phyloP scores from a whole-genome alignment of 345 rosid genomes.

The Cardiospermum halicacabum region DNA sequence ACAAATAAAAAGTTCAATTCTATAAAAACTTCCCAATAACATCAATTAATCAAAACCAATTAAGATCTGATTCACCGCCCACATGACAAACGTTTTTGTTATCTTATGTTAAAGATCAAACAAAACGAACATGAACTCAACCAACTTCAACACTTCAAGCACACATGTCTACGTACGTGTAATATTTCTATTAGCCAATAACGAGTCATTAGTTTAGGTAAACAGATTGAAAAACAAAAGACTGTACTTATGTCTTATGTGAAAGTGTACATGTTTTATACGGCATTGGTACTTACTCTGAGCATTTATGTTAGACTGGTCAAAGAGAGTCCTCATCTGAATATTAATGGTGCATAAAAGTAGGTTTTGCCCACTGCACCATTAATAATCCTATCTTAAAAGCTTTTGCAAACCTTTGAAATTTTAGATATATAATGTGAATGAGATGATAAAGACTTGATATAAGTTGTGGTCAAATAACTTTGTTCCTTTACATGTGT shows the following conservation, averaged over 20 bases:
- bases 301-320: neutral
- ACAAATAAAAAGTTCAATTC: neutral
- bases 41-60: neutral
- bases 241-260: neutral
- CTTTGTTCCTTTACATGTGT: too few relatives aligned
- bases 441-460: too few relatives aligned
- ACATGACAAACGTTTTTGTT: slow-evolving; percentile 1
- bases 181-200: too few relatives aligned
- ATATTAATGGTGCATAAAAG: neutral
- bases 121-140: too few relatives aligned
- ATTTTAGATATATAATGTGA: too few relatives aligned
- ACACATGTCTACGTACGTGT: too few relatives aligned
- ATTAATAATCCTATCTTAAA: too few relatives aligned
- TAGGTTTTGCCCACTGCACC: neutral
- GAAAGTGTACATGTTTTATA: slow-evolving; percentile 15
- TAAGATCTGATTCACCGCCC: neutral
- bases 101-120: neutral
- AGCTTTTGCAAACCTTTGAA: too few relatives aligned
- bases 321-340: neutral
- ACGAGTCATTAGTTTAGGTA: too few relatives aligned
- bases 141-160: too few relatives aligned
- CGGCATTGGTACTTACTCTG: slow-evolving; percentile 20
- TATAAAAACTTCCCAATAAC: neutral
- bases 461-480: too few relatives aligned
- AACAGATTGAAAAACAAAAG: neutral